phyloP scores from a whole-genome alignment of 225 moss, liverwort and hornwort species.

The Pseudisothecium myosuroides region DNA sequence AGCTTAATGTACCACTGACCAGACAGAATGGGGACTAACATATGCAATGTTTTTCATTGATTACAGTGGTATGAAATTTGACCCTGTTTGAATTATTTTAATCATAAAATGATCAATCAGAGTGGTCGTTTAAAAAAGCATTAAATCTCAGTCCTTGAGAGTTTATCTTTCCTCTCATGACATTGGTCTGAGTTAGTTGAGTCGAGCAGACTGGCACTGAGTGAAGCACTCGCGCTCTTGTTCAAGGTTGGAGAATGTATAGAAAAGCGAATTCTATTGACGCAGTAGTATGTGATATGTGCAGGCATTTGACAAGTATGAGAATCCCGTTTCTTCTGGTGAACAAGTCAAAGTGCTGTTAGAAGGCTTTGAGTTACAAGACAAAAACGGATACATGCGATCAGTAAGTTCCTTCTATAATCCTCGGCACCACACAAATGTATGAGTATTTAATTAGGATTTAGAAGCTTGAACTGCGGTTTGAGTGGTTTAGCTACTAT shows the following conservation, averaged over 20 bases:
- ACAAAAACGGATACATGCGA: neutral
- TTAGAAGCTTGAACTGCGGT: neutral
- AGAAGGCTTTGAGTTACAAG: conserved; percentile 11
- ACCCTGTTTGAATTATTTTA: neutral
- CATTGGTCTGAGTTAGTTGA: neutral
- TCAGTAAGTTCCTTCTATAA: neutral
- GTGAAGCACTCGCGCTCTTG: neutral
- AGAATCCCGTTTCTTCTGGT: conserved; percentile 16
- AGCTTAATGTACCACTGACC: neutral
- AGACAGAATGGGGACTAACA: neutral
- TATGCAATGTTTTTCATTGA: neutral
- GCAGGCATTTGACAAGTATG: conserved; percentile 20
- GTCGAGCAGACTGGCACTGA: neutral
- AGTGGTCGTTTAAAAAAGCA: neutral
- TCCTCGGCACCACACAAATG: neutral
- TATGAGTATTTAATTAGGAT: neutral
- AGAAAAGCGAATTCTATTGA: neutral
- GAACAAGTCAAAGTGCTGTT: conserved; percentile 5
- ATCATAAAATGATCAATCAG: neutral
- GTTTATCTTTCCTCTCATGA: neutral
- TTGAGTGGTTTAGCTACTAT: neutral
- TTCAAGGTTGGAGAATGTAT: neutral
- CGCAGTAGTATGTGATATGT: neutral
- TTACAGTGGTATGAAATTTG: neutral
- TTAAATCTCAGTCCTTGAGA: neutral